Percentiles rank a stretch among this genome's conserved stretches.
These are phyloP conservation scores for Cynara cardunculus DNA, from an alignment of 129 eudicot species.

Conservation along the genomic window DNA sequence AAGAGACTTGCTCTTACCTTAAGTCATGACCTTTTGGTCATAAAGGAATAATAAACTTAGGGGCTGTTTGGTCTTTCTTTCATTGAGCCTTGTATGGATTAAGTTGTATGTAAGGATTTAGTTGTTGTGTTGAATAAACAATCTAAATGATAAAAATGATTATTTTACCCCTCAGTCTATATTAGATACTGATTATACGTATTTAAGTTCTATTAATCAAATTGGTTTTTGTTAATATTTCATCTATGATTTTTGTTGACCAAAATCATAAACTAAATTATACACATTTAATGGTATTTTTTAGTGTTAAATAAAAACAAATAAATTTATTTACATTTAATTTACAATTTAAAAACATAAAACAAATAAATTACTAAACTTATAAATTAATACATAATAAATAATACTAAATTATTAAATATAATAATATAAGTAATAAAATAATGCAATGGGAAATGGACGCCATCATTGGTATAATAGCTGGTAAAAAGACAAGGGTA, in stretches of 20 bases:
- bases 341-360: neutral
- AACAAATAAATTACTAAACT: neutral
- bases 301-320: neutral
- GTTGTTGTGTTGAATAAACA: neutral
- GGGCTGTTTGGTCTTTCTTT: neutral
- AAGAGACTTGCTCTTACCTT: neutral
- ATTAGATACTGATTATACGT: neutral
- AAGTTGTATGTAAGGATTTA: too few species aligned
- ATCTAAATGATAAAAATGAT: too few species aligned
- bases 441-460: neutral
- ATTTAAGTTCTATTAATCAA: neutral
- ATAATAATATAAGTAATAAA: neutral
- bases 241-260: neutral
- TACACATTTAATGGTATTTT: neutral
- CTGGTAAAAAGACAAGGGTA: neutral
- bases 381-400: too few species aligned
- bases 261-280: neutral
- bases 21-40: neutral
- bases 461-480: neutral
- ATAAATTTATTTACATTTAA: neutral
- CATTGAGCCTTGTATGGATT: neutral
- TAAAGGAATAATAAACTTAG: neutral
- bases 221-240: neutral
- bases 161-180: neutral
- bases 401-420: neutral